Evolutionary conservation across 805 yeast species (phyloP).

Genomic region (Cephaloascus fragrans): DNA sequence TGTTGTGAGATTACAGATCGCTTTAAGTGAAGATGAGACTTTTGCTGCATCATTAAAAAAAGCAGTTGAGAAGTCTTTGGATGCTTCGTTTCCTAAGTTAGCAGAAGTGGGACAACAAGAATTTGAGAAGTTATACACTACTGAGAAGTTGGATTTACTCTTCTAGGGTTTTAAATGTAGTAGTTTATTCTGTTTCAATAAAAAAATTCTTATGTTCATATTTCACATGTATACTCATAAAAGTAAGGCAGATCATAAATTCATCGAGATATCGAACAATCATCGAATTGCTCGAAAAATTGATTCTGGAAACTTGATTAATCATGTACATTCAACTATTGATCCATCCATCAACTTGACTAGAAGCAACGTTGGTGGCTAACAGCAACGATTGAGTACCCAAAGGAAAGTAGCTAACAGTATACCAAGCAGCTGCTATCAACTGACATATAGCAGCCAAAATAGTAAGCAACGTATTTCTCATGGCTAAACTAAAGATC

Average conservation of each 20-base stretch:
- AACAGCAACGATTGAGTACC: slow-evolving; percentile 31
- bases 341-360: slow-evolving; percentile 34
- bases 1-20: slow-evolving; percentile 20
- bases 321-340: too few relatives aligned
- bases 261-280: too few relatives aligned
- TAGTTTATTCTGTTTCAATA: too few relatives aligned
- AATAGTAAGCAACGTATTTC: slow-evolving; percentile 26
- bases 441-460: slow-evolving; percentile 30
- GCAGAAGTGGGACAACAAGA: slow-evolving; percentile 9
- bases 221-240: too few relatives aligned
- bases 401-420: slow-evolving; percentile 38
- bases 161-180: too few relatives aligned
- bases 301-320: too few relatives aligned
- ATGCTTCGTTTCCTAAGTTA: slow-evolving; percentile 22
- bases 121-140: slow-evolving; percentile 3
- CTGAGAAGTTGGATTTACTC: background rate
- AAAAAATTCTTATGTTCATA: too few relatives aligned
- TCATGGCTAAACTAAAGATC: slow-evolving; percentile 23
- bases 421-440: slow-evolving; percentile 31
- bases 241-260: too few relatives aligned
- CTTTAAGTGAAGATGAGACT: slow-evolving; percentile 20
- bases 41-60: slow-evolving; percentile 37
- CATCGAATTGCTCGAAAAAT: too few relatives aligned
- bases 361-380: slow-evolving; percentile 31
- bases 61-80: slow-evolving; percentile 27